Percentiles rank a stretch among this genome's conserved stretches.
phyloP scores from a whole-genome alignment of 2,329 filamentous ascomycete genomes.

The Fusarium abutilonis region DNA sequence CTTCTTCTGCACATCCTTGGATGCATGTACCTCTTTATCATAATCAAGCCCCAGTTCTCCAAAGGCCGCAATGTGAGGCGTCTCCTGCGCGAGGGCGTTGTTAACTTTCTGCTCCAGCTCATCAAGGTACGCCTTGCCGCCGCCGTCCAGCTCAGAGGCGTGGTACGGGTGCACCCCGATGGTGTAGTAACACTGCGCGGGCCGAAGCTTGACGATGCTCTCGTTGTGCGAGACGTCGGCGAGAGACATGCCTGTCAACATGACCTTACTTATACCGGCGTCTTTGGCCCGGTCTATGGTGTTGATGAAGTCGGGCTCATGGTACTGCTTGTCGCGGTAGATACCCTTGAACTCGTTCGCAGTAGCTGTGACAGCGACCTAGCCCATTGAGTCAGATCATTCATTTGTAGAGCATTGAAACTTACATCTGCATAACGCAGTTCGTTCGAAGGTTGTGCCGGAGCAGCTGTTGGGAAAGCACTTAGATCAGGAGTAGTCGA shows the following conservation, averaged over 20 bases:
- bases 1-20: constrained; percentile 47
- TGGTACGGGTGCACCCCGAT: constrained; percentile 63
- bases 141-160: constrained; percentile 54
- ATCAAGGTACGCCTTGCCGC: constrained; percentile 39
- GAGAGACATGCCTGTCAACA: constrained; percentile 54
- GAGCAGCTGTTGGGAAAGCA: constrained; percentile 38
- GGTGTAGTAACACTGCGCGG: constrained; percentile 54
- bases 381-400: constrained; percentile 1
- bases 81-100: constrained; percentile 38
- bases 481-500: constrained; percentile 37
- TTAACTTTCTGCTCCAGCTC: constrained; percentile 41
- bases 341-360: constrained; percentile 60
- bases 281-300: constrained; percentile 54
- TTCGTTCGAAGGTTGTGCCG: constrained; percentile 30
- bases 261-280: constrained; percentile 55
- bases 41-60: constrained; percentile 63
- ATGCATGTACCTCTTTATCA: constrained; percentile 55
- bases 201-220: constrained; percentile 44
- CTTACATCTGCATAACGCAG: constrained; percentile 44
- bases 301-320: constrained; percentile 55
- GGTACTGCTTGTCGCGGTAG: constrained; percentile 61
- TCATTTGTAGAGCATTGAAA: not conserved
- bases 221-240: constrained; percentile 45
- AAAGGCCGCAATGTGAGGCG: constrained; percentile 54
- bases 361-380: constrained; percentile 53